Percentiles rank a stretch among this genome's conserved stretches.
Conservation (phyloP, 1,139 yeast genomes). For the Yamadazyma dendronema region DNA sequence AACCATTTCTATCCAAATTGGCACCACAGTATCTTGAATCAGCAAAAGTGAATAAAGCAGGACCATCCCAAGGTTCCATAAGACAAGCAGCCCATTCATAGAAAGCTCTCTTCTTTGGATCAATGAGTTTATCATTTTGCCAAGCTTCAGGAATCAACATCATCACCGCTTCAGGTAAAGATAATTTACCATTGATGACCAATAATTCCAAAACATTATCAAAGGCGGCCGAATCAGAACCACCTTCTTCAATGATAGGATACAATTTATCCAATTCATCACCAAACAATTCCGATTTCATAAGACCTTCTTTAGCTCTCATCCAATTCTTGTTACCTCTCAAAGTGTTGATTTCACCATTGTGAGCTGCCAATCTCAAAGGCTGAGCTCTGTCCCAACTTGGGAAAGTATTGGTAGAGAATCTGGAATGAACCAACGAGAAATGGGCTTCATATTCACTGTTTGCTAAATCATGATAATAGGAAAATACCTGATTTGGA, state of each 20-base stretch:
- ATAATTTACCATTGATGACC: constrained; percentile 86
- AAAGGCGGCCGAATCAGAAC: constrained; percentile 98
- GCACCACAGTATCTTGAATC: constrained; percentile 99
- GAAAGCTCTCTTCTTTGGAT: constrained; percentile 88
- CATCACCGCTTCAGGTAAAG: constrained; percentile 97
- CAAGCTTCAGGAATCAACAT: constrained; percentile 97
- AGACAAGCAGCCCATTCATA: constrained; percentile 99
- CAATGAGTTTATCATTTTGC: constrained; percentile 86
- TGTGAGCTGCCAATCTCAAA: constrained; percentile 94
- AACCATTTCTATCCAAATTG: constrained; percentile 92
- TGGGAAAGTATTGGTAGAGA: constrained; percentile 97
- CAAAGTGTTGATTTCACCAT: constrained; percentile 96
- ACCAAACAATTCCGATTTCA: constrained; percentile 84
- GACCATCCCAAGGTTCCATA: constrained; percentile 99
- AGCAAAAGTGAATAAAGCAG: constrained; percentile 93
- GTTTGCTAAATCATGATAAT: constrained; percentile 88
- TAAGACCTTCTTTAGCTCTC: constrained; percentile 98
- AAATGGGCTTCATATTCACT: constrained; percentile 94
- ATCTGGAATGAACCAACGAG: constrained; percentile 94
- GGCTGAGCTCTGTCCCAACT: constrained; percentile 99
- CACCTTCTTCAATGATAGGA: constrained; percentile 98
- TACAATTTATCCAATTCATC: constrained; percentile 87
- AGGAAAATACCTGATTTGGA: constrained; percentile 92
- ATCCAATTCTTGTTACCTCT: constrained; percentile 99
- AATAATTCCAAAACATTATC: constrained; percentile 92